A percentile compares a stretch with the other conserved stretches of the same genome.
phyloP scores from a whole-genome alignment of 2,329 filamentous ascomycete species.

The Pezizomycotina sp. region DNA sequence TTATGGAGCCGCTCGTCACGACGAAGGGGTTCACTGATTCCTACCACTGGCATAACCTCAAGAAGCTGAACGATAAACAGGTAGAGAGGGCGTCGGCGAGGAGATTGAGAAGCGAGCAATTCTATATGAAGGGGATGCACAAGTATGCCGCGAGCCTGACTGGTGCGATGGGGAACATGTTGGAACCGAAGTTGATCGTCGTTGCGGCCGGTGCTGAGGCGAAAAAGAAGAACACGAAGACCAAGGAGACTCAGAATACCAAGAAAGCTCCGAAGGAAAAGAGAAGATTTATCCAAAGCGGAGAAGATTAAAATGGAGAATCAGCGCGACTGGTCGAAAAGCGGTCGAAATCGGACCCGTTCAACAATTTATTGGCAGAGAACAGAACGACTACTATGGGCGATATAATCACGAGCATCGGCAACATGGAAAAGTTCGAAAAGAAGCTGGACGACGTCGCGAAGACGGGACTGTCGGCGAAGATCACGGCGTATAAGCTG shows the following conservation, averaged over 20 bases:
- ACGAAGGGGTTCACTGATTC: too few relatives aligned
- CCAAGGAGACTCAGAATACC: constrained; percentile 16
- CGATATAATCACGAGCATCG: too few relatives aligned
- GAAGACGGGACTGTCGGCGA: too few relatives aligned
- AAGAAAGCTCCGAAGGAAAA: constrained; percentile 16
- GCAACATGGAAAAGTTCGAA: too few relatives aligned
- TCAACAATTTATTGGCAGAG: constrained; percentile 10
- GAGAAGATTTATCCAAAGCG: constrained; percentile 17
- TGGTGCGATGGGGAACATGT: constrained; percentile 43
- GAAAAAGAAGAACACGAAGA: constrained; percentile 16
- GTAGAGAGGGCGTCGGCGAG: too few relatives aligned
- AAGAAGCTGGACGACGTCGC: constrained; percentile 17
- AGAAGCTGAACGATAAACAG: too few relatives aligned
- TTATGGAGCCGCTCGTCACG: too few relatives aligned
- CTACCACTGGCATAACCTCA: too few relatives aligned
- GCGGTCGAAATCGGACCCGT: not conserved
- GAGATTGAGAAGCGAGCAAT: too few relatives aligned
- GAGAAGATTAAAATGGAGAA: constrained; percentile 21
- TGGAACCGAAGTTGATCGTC: constrained; percentile 49
- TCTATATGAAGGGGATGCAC: constrained; percentile 49
- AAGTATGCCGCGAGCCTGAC: constrained; percentile 55
- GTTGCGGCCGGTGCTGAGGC: constrained; percentile 28
- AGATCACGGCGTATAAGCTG: too few relatives aligned
- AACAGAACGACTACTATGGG: constrained; percentile 16
- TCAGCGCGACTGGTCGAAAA: too few relatives aligned